These are phyloP conservation scores for Cladobotryum protrusum DNA, from an alignment of 2,329 filamentous ascomycete genomes.

Conservation along the genomic window DNA sequence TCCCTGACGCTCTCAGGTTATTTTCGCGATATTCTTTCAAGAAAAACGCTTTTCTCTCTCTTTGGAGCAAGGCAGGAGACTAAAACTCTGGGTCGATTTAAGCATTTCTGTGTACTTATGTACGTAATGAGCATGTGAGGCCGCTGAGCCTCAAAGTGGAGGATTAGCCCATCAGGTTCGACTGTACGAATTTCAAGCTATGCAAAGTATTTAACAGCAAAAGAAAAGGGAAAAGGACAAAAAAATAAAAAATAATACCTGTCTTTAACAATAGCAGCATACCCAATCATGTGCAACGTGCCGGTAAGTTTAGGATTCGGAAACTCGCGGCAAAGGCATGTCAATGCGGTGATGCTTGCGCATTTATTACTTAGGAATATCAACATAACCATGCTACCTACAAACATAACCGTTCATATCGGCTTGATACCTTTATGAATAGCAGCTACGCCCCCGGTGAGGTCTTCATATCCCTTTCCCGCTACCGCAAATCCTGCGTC, in stretches of 20 bases:
- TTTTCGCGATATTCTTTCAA: slow-evolving; percentile 11
- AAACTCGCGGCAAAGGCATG: no score
- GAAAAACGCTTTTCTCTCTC: slow-evolving; percentile 15
- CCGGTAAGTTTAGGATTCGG: no score
- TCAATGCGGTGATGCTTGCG: not conserved
- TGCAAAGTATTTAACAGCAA: slow-evolving; percentile 19
- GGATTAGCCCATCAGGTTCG: slow-evolving; percentile 26
- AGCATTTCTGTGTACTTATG: slow-evolving; percentile 17
- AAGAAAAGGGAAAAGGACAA: not conserved
- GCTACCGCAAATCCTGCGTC: slow-evolving; percentile 81
- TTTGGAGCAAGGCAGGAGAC: slow-evolving; percentile 15
- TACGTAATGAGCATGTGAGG: slow-evolving; percentile 33
- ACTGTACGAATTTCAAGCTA: slow-evolving; percentile 28
- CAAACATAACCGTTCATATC: slow-evolving; percentile 22
- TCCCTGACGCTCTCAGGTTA: not conserved
- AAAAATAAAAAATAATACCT: slow-evolving; percentile 2
- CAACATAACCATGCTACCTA: not conserved
- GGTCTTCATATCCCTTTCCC: slow-evolving; percentile 77
- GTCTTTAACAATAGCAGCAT: not conserved
- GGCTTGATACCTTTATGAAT: slow-evolving; percentile 97
- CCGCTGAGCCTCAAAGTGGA: slow-evolving; percentile 21
- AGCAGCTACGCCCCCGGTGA: slow-evolving; percentile 87
- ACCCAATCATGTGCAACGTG: no score
- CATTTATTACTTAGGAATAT: slow-evolving; percentile 16
- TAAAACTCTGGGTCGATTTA: slow-evolving; percentile 13